Conservation (phyloP, 176 grass and related monocot species). For the Paspalum vaginatum region DNA sequence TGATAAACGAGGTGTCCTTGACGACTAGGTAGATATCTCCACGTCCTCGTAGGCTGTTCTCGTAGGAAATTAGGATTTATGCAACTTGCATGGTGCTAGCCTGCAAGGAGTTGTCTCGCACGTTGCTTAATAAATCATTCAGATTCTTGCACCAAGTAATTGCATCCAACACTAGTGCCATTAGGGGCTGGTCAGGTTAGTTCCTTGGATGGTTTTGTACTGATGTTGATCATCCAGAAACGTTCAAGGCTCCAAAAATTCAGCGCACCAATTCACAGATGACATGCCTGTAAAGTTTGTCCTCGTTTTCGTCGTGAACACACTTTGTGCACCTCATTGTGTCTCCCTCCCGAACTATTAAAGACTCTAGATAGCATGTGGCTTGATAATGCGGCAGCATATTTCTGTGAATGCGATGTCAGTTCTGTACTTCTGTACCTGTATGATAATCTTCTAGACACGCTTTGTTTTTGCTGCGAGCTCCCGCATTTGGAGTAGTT, state of each 20-base stretch:
- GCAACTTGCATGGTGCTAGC: conserved; percentile 45
- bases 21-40: too few species aligned
- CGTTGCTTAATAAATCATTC: conserved; percentile 35
- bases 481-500: conserved; percentile 16
- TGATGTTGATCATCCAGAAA: background rate
- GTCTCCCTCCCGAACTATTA: background rate
- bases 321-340: conserved; percentile 10
- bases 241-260: background rate
- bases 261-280: background rate
- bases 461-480: background rate
- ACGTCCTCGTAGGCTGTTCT: background rate
- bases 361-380: conserved; percentile 27
- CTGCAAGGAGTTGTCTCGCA: conserved; percentile 42
- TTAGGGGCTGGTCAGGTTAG: background rate
- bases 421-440: background rate
- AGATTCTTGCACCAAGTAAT: conserved; percentile 8
- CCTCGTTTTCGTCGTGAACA: conserved; percentile 1
- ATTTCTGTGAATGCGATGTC: background rate
- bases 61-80: conserved; percentile 1
- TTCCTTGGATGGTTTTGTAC: background rate
- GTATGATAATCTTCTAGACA: background rate
- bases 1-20: too few species aligned
- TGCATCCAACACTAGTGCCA: background rate
- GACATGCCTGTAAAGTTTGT: conserved; percentile 13
- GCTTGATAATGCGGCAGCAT: background rate